Conservation (phyloP, 2,329 filamentous ascomycete genomes). For the Pseudocercospora eumusae region DNA sequence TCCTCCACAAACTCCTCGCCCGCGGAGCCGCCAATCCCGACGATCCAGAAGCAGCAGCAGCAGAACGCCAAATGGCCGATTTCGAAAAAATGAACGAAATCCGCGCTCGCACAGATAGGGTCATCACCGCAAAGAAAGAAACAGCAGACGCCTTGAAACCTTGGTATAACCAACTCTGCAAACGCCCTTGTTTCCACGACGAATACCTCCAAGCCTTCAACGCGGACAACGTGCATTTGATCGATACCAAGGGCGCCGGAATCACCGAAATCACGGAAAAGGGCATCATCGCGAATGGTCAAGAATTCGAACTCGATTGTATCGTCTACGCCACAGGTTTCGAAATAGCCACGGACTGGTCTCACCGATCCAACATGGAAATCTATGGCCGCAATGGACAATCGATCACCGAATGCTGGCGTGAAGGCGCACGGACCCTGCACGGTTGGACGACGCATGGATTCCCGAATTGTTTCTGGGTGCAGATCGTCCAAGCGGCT, state of each 20-base stretch:
- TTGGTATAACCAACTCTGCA: slow-evolving; percentile 64
- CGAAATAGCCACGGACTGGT: slow-evolving; percentile 39
- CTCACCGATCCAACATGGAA: slow-evolving; percentile 29
- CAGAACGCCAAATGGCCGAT: slow-evolving; percentile 27
- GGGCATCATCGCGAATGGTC: slow-evolving; percentile 52
- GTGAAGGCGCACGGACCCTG: slow-evolving; percentile 52
- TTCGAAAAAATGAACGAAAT: slow-evolving; percentile 43
- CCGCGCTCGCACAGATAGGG: slow-evolving; percentile 50
- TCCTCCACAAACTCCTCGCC: slow-evolving; percentile 27
- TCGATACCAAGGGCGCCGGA: slow-evolving; percentile 60
- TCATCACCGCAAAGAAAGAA: slow-evolving; percentile 52
- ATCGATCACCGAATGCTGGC: slow-evolving; percentile 49
- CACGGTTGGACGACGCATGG: slow-evolving; percentile 53
- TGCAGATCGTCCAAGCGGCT: slow-evolving; percentile 47
- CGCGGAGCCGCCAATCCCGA: slow-evolving; percentile 13
- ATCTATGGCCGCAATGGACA: slow-evolving; percentile 47
- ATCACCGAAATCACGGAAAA: slow-evolving; percentile 49
- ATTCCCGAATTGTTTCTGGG: slow-evolving; percentile 59
- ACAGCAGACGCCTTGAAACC: slow-evolving; percentile 58
- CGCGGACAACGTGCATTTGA: slow-evolving; percentile 56
- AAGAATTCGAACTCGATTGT: slow-evolving; percentile 52
- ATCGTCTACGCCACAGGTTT: slow-evolving; percentile 53
- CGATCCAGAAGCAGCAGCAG: slow-evolving; percentile 24
- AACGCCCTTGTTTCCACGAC: slow-evolving; percentile 64
- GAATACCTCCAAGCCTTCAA: slow-evolving; percentile 61